Base-by-base conservation (phyloP, 1,284 basidiomycete genomes). In the Megacollybia platyphylla region DNA sequence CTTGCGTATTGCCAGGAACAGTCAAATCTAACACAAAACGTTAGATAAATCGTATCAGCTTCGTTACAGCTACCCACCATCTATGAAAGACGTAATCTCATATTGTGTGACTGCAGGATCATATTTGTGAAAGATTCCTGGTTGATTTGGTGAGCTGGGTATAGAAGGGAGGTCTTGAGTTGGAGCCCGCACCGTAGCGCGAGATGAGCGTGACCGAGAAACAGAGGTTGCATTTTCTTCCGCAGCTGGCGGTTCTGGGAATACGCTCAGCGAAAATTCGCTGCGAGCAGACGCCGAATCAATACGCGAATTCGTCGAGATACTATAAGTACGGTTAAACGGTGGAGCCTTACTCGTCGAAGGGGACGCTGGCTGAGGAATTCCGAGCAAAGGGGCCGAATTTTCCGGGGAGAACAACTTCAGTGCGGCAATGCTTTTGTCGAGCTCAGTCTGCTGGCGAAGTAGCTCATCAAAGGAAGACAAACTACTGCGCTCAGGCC, bases 21-120 rank as follows among this genome's bases (percentile, higher is more conserved):
- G 57, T 30, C 24, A 57, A 40, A 38, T 54, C 57, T 57, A 39
- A 10, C 10, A 40, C 43, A 29, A 40, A 5, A 5, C 20, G 20
- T 20, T 39, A 34, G 24, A 5, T 30, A 5, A 29, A 20, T 36
- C 30, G 20, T 8, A 36, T 2, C 7, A 13, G 24, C 10, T 9
- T 28, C 8, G 18, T 24, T 20, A 46, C 17, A 35, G 44, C 37
- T 36, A 51, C 73, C 57, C 49, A 83, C 80, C 68, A 47, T 70
- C 76, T 49, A 85, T 81, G 54, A 85, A 85, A 2, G 82, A 84
- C 17, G 81, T 85, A 17, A 84, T 77, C 49, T 84, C 80, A 49
- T 77, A 82, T 48, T 72, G 74, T 0, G 70, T 79, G 10, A 65
- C 73, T 15, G 55, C 60, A n/a, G 73, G 75, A 42, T 65, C 62